Percentiles rank a stretch among this genome's conserved stretches.
Conservation (phyloP, 2,329 filamentous ascomycete species). For the Clonostachys byssicola region DNA sequence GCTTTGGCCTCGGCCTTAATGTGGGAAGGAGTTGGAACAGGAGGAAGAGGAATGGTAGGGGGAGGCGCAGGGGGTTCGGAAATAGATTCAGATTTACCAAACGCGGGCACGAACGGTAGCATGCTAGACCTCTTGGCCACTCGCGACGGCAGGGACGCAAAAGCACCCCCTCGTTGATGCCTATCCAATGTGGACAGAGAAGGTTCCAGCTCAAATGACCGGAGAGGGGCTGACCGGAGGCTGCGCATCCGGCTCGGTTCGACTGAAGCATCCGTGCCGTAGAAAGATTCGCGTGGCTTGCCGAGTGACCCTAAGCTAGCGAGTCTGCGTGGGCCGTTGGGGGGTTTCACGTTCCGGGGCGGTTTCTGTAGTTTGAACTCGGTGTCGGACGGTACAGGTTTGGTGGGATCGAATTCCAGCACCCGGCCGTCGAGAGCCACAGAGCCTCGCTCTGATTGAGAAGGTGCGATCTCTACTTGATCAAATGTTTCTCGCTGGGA, state of each 20-base stretch:
- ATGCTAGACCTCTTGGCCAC: conserved; percentile 11
- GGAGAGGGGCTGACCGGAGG: not conserved
- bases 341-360: too few relatives aligned
- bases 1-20: conserved; percentile 11
- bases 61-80: conserved; percentile 13
- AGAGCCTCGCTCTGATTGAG: too few relatives aligned
- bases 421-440: too few relatives aligned
- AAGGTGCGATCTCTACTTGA: too few relatives aligned
- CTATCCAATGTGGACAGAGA: conserved; percentile 8
- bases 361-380: too few relatives aligned
- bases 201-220: conserved; percentile 11
- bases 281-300: conserved; percentile 9
- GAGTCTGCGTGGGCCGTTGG: conserved; percentile 11
- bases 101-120: conserved; percentile 4
- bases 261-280: too few relatives aligned
- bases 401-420: too few relatives aligned
- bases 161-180: conserved; percentile 10
- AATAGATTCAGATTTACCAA: conserved; percentile 12
- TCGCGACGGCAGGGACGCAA: conserved; percentile 15
- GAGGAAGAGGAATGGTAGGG: conserved; percentile 20
- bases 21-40: conserved; percentile 17
- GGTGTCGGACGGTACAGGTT: too few relatives aligned
- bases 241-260: too few relatives aligned
- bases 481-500: too few relatives aligned
- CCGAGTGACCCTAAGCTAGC: conserved; percentile 23